These are phyloP conservation scores for Boletus huronensis DNA, from an alignment of 768 basidiomycete species.

Conservation along the genomic window DNA sequence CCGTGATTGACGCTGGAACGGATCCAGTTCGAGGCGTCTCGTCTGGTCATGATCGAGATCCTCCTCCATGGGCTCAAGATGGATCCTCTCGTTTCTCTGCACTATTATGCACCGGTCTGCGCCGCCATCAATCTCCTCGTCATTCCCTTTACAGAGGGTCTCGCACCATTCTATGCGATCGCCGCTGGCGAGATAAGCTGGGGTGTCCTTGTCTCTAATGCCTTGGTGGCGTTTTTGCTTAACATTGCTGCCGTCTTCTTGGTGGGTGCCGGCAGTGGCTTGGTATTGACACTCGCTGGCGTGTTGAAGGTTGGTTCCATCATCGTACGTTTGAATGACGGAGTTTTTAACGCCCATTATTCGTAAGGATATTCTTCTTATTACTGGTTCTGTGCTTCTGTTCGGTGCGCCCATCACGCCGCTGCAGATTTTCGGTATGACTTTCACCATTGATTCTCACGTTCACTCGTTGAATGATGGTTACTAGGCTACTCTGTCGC, in stretches of 20 bases:
- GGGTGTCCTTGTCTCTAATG: constrained; percentile 76
- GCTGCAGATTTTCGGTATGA: constrained; percentile 76
- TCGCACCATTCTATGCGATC: constrained; percentile 78
- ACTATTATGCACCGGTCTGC: constrained; percentile 97
- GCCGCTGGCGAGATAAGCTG: constrained; percentile 53
- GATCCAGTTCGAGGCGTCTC: constrained; percentile 82
- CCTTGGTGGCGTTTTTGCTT: constrained; percentile 79
- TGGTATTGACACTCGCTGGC: constrained; percentile 89
- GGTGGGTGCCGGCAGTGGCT: constrained; percentile 81
- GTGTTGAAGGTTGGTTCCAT: constrained; percentile 72
- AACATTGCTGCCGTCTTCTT: constrained; percentile 95
- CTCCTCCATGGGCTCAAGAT: constrained; percentile 94
- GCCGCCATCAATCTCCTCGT: constrained; percentile 82
- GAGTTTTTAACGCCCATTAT: constrained; percentile 27
- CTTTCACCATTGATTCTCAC: background rate
- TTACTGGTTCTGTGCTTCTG: constrained; percentile 83
- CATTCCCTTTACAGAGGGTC: constrained; percentile 89
- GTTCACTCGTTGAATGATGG: background rate
- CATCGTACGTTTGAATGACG: background rate
- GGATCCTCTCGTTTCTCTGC: constrained; percentile 93
- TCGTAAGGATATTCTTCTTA: constrained; percentile 81
- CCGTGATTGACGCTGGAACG: background rate
- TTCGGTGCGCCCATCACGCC: constrained; percentile 80
- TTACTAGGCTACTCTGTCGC: constrained; percentile 81
- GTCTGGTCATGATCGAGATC: constrained; percentile 94